A percentile compares a stretch with the other conserved stretches of the same genome.
These are phyloP conservation scores for Phytophthora sansomeana DNA, from an alignment of 352 stramenopile species.

Conservation along the genomic window DNA sequence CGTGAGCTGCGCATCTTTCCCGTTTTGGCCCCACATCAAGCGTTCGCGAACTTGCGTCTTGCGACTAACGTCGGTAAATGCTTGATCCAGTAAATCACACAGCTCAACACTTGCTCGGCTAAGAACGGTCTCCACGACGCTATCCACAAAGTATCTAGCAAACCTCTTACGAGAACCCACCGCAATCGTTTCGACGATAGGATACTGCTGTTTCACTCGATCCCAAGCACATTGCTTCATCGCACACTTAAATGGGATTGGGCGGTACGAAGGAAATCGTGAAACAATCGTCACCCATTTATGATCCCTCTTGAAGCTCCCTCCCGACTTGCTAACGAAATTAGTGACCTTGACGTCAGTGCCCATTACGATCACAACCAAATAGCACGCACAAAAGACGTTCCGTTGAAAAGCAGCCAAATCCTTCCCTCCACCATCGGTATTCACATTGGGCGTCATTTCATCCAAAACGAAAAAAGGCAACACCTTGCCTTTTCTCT, in stretches of 20 bases:
- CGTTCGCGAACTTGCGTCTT: neutral
- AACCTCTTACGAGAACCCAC: constrained; percentile 14
- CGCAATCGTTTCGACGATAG: constrained; percentile 10
- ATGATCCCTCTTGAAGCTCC: neutral
- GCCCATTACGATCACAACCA: constrained; percentile 24
- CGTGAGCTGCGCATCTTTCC: constrained; percentile 8
- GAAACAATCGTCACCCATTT: constrained; percentile 10
- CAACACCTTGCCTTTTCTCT: constrained; percentile 1
- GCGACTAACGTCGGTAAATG: neutral
- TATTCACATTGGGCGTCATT: no score
- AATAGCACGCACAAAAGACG: constrained; percentile 12
- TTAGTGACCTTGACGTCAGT: constrained; percentile 8
- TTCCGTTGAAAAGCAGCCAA: constrained; percentile 17
- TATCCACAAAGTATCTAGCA: constrained; percentile 6
- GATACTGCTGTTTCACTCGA: constrained; percentile 6
- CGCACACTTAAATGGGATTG: no score
- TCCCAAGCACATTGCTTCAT: no score
- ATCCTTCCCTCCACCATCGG: neutral
- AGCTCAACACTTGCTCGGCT: neutral
- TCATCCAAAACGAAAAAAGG: constrained; percentile 28
- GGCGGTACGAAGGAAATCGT: constrained; percentile 16
- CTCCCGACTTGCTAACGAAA: neutral
- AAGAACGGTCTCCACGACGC: neutral
- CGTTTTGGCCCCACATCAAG: neutral
- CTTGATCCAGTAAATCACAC: constrained; percentile 12